These are phyloP conservation scores for Rhypophila decipiens DNA, from an alignment of 495 filamentous ascomycete genomes.

Conservation along the genomic window DNA sequence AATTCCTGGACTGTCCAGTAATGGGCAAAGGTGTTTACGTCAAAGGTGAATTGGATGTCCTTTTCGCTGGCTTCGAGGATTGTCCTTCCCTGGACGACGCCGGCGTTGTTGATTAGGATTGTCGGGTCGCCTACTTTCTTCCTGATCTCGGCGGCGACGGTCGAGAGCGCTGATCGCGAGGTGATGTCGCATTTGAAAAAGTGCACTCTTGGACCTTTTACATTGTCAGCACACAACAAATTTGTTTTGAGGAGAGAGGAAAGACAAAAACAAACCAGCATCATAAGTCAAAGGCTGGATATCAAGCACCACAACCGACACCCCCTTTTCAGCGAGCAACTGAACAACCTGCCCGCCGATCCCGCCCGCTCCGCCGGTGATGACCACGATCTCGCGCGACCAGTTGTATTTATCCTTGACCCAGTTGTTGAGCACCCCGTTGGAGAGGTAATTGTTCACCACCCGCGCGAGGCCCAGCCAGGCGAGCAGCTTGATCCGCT, in stretches of 20 bases:
- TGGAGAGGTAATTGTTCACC: slow-evolving; percentile 45
- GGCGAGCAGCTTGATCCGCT: slow-evolving; percentile 40
- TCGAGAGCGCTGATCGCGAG: slow-evolving; percentile 40
- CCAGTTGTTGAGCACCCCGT: slow-evolving; percentile 55
- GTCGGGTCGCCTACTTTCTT: slow-evolving; percentile 56
- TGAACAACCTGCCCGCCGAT: slow-evolving; percentile 59
- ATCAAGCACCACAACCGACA: slow-evolving; percentile 66
- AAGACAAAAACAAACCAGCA: slow-evolving; percentile 35
- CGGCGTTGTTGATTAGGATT: slow-evolving; percentile 72
- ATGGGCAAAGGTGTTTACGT: slow-evolving; percentile 65
- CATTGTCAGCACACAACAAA: not conserved
- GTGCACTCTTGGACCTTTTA: slow-evolving; percentile 47
- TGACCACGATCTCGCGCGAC: slow-evolving; percentile 60
- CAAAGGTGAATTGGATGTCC: slow-evolving; percentile 59
- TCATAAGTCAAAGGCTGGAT: slow-evolving; percentile 53
- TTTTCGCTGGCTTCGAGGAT: slow-evolving; percentile 51
- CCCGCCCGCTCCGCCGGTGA: slow-evolving; percentile 66
- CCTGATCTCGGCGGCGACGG: slow-evolving; percentile 44
- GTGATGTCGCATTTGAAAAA: slow-evolving; percentile 64
- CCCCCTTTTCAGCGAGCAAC: slow-evolving; percentile 49
- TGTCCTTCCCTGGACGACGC: slow-evolving; percentile 53
- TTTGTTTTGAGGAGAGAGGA: not conserved
- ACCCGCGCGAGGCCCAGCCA: slow-evolving; percentile 43
- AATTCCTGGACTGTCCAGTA: slow-evolving; percentile 61
- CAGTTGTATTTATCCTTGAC: slow-evolving; percentile 57